phyloP scores from a whole-genome alignment of 208 protist genomes.

The Trypanosoma melophagium region DNA sequence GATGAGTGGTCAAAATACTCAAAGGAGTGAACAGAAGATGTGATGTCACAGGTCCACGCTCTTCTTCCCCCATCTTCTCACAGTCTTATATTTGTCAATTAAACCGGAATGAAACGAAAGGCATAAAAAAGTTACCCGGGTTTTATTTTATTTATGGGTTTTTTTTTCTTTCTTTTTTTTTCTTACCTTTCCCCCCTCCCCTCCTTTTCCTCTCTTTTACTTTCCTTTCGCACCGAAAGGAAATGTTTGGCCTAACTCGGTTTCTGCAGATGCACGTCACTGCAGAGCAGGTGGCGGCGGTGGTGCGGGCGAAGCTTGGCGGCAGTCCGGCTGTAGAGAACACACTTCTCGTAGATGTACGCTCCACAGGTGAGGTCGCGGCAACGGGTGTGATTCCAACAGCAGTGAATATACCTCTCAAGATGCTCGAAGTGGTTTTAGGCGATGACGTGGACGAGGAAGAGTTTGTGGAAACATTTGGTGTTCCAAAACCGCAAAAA shows the following conservation, averaged over 20 bases:
- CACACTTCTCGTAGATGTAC: constrained; percentile 63
- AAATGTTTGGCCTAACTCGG: constrained; percentile 27
- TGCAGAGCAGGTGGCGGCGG: constrained; percentile 52
- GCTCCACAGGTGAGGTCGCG: constrained; percentile 73
- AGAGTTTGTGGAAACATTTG: constrained; percentile 55
- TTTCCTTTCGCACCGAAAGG: not conserved
- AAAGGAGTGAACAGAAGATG: too few relatives aligned
- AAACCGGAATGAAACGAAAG: too few relatives aligned
- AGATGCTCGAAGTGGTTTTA: constrained; percentile 47
- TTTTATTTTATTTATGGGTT: not conserved
- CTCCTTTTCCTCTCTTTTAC: constrained; percentile 6
- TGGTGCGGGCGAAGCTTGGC: constrained; percentile 57
- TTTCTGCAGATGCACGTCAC: constrained; percentile 29
- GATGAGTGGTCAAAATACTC: constrained; percentile 59
- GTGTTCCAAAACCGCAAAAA: constrained; percentile 37
- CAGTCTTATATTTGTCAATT: too few relatives aligned
- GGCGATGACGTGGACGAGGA: constrained; percentile 38
- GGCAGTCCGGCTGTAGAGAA: constrained; percentile 25
- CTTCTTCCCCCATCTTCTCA: too few relatives aligned
- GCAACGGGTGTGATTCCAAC: constrained; percentile 65
- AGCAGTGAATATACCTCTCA: constrained; percentile 68
- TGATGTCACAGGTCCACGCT: too few relatives aligned
- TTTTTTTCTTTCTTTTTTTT: constrained; percentile 12
- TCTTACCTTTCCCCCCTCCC: constrained; percentile 7
- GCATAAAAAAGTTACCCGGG: too few relatives aligned